Evolutionary conservation across 164 flowering plant species (phyloP), one percentile per base, ranked within the genome.

Genomic region (Vitis amurensis): DNA sequence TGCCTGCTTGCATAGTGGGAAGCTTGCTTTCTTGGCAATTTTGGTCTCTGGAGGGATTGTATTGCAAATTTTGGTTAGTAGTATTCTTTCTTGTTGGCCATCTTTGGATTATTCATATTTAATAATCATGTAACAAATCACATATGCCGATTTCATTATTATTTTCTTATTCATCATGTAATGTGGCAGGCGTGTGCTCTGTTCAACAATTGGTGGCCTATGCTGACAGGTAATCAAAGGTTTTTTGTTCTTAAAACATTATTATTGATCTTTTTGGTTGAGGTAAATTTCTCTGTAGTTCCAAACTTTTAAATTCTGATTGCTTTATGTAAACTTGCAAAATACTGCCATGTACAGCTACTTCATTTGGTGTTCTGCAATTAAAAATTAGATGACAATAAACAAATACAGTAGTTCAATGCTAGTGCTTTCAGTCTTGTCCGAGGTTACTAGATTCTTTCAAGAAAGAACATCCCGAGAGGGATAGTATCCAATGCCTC

Each of bases 191-290:
- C 99, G 71, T 95, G 99, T 82, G 98, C 97, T 68, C 69, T 95
- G 80, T 95, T 87, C 76, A 74, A 83, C 77, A 95, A 95, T 72
- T 95, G 98, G 99, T 95, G 99, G 99, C 99, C 99, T 11, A 91
- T 93, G 99, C 76, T 95, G 63, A 81, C 94, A 74, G 87, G 99
- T 94, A 83, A 29, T 63, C 19, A 49, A 27, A 23, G 7, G 10
- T 59, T 69, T 68, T 53, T 64, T n/a, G 59, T 55, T 27, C 56
- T 51, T 10, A 27, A 23, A 37, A 37, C 44, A 6, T 37, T 37
- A 37, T 37, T 6, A 6, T 37, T 37, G 44, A 59, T 59, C 15
- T 29, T 13, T 29, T 23, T 30, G 47, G 14, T 30, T 29, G 14
- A 9, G n/a, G 7, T 37, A 37, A 37, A 37, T 37, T 37, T 37